These are phyloP conservation scores for Amaranthus palmeri DNA, from an alignment of 148 eudicot species.

Conservation along the genomic window DNA sequence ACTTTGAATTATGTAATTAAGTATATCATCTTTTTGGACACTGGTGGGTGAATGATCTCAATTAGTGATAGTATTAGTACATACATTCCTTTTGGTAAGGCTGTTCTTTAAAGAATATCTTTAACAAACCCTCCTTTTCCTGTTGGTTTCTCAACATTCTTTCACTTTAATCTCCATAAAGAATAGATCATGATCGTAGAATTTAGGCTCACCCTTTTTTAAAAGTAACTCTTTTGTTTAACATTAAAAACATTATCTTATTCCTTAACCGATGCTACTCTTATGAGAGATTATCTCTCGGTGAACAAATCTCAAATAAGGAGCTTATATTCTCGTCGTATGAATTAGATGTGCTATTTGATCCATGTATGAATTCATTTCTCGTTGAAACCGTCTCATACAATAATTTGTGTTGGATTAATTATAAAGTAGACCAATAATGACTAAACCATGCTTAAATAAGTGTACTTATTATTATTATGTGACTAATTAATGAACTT, in stretches of 20 bases:
- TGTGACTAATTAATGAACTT: too few species aligned
- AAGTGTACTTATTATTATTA: too few species aligned
- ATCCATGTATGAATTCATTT: too few species aligned
- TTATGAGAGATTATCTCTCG: too few species aligned
- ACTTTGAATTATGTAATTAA: slow-evolving; percentile 18
- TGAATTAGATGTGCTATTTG: too few species aligned
- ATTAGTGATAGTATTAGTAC: background rate
- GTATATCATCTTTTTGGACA: slow-evolving; percentile 32
- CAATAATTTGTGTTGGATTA: too few species aligned
- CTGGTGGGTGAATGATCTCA: slow-evolving; percentile 14
- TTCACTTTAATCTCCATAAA: slow-evolving; percentile 28
- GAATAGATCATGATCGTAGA: slow-evolving; percentile 15
- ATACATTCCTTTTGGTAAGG: slow-evolving; percentile 5
- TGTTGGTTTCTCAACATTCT: slow-evolving; percentile 30
- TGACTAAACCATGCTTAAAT: too few species aligned
- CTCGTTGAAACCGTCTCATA: too few species aligned
- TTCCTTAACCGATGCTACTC: background rate
- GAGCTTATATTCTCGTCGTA: too few species aligned
- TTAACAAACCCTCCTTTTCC: slow-evolving; percentile 10
- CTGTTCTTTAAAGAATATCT: slow-evolving; percentile 34
- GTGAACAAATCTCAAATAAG: too few species aligned
- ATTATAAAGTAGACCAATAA: too few species aligned
- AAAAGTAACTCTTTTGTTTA: slow-evolving; percentile 17
- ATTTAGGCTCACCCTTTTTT: slow-evolving; percentile 10
- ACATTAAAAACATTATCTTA: background rate